Percentiles rank a stretch among this genome's conserved stretches.
phyloP scores from a whole-genome alignment of 2,329 filamentous ascomycete genomes.

The Xylariales sp. region DNA sequence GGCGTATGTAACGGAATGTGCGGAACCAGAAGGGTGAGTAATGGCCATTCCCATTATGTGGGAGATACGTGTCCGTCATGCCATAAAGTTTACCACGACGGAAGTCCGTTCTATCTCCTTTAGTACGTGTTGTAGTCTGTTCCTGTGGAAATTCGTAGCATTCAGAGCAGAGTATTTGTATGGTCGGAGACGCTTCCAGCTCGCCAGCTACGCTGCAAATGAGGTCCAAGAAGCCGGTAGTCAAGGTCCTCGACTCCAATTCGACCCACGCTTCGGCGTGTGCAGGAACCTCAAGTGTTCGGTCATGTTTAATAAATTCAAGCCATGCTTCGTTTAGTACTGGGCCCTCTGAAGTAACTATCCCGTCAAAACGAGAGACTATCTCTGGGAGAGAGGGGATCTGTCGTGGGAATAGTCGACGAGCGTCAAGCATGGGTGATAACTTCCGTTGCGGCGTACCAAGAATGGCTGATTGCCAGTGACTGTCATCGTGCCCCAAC shows the following conservation, averaged over 20 bases:
- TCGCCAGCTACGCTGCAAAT: conserved; percentile 13
- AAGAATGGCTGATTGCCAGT: conserved; percentile 7
- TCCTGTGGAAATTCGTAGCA: conserved; percentile 25
- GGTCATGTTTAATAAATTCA: conserved; percentile 12
- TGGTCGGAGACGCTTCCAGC: conserved; percentile 9
- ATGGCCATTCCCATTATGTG: conserved; percentile 6
- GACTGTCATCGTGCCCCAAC: conserved; percentile 12
- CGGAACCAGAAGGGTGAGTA: conserved; percentile 15
- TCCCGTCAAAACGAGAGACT: conserved; percentile 5
- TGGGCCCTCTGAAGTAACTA: conserved; percentile 1
- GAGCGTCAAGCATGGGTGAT: conserved; percentile 13
- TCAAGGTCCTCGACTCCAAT: conserved; percentile 3
- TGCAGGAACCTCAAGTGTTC: conserved; percentile 10
- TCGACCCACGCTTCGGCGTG: conserved; percentile 10
- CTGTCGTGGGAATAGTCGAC: conserved; percentile 10
- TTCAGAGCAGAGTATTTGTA: conserved; percentile 28
- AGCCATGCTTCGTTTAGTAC: conserved; percentile 10
- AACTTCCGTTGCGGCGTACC: conserved; percentile 11
- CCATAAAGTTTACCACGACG: conserved; percentile 11
- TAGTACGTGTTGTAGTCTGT: conserved; percentile 7
- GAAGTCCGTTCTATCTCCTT: conserved; percentile 12
- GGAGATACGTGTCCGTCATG: conserved; percentile 7
- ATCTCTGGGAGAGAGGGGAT: conserved; percentile 11
- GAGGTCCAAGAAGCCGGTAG: conserved; percentile 8
- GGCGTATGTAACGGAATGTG: conserved; percentile 14